These are phyloP conservation scores for Leccinum solheimii DNA, from an alignment of 1,284 basidiomycete species.

Conservation along the genomic window DNA sequence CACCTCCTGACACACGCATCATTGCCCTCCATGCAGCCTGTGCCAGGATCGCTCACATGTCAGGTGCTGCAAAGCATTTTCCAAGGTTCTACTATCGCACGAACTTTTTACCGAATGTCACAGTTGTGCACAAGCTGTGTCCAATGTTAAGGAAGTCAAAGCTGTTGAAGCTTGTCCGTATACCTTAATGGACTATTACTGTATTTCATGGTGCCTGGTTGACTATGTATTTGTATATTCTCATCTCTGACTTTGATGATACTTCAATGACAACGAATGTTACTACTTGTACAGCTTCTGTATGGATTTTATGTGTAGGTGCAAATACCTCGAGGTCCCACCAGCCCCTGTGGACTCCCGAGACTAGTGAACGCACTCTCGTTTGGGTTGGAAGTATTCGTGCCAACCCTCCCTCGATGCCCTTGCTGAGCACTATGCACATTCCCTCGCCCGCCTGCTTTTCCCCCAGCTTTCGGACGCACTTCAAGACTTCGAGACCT, in stretches of 20 bases:
- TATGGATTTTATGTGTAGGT: too few relatives aligned
- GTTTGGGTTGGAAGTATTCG: constrained; percentile 41
- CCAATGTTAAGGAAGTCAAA: too few relatives aligned
- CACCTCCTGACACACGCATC: not conserved
- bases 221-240: too few relatives aligned
- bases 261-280: too few relatives aligned
- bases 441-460: constrained; percentile 72
- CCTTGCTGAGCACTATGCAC: constrained; percentile 62
- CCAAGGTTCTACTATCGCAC: too few relatives aligned
- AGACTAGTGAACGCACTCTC: constrained; percentile 44
- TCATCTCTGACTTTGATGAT: too few relatives aligned
- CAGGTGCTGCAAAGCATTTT: not conserved
- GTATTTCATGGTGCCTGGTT: too few relatives aligned
- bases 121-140: too few relatives aligned
- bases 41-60: not conserved
- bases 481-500: constrained; percentile 78
- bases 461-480: constrained; percentile 83
- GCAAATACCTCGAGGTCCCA: constrained; percentile 48
- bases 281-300: too few relatives aligned
- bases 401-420: constrained; percentile 42
- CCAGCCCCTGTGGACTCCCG: constrained; percentile 31
- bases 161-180: too few relatives aligned
- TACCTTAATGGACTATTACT: too few relatives aligned
- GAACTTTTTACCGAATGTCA: too few relatives aligned
- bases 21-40: not conserved